Conservation (phyloP, 2,329 filamentous ascomycete genomes). For the Fusarium mexicanum region DNA sequence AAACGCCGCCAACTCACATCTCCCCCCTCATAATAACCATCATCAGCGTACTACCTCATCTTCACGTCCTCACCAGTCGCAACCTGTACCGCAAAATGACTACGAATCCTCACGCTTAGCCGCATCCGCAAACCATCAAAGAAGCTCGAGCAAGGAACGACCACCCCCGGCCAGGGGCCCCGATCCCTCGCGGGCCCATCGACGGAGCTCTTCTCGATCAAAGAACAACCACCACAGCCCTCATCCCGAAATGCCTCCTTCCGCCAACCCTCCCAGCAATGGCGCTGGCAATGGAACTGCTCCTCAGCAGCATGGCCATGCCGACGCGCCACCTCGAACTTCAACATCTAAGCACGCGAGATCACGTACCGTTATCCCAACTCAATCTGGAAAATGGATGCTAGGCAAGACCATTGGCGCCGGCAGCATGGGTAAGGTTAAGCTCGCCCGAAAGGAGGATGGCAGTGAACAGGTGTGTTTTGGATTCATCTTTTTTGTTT, state of each 20-base stretch:
- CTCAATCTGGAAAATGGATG: constrained; percentile 91
- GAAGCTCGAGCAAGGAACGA: constrained; percentile 72
- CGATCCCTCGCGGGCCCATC: constrained; percentile 58
- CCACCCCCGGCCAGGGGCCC: constrained; percentile 62
- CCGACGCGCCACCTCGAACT: constrained; percentile 50
- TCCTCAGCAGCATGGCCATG: constrained; percentile 52
- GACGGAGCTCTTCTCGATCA: constrained; percentile 62
- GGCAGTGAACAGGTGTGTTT: constrained; percentile 84
- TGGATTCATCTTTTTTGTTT: background rate
- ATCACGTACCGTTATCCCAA: constrained; percentile 84
- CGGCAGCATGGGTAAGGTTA: constrained; percentile 99
- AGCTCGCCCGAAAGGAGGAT: constrained; percentile 89
- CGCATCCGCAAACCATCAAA: constrained; percentile 62
- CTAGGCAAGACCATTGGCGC: constrained; percentile 97
- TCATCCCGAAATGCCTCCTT: constrained; percentile 60
- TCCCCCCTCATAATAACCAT: constrained; percentile 41
- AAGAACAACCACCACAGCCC: constrained; percentile 49
- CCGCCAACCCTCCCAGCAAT: constrained; percentile 62
- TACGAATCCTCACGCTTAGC: constrained; percentile 77
- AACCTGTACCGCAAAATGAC: constrained; percentile 69
- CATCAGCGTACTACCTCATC: constrained; percentile 54
- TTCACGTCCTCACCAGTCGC: constrained; percentile 53
- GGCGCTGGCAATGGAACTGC: constrained; percentile 63
- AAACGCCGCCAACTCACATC: constrained; percentile 43
- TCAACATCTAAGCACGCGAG: constrained; percentile 62